A percentile compares a stretch with the other conserved stretches of the same genome.
phyloP scores from a whole-genome alignment of 2,329 filamentous ascomycete species.

The Verticillium tricorpus region DNA sequence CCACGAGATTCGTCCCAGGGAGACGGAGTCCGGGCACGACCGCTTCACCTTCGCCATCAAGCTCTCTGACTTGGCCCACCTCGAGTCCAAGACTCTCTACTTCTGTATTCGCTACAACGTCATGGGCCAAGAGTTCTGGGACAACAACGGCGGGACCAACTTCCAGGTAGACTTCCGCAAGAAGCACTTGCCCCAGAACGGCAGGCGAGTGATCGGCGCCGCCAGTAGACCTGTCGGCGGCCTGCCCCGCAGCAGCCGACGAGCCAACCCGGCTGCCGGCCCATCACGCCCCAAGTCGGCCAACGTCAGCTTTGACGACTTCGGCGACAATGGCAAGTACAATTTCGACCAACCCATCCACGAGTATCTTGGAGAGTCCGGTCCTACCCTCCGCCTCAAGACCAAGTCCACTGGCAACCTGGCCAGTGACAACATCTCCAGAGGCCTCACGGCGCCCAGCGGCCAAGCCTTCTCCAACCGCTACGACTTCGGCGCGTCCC shows the following conservation, averaged over 20 bases:
- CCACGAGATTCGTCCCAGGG: slow-evolving; percentile 53
- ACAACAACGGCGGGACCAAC: slow-evolving; percentile 83
- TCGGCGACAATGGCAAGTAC: slow-evolving; percentile 49
- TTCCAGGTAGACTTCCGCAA: slow-evolving; percentile 93
- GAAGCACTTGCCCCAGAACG: slow-evolving; percentile 61
- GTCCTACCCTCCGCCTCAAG: slow-evolving; percentile 62
- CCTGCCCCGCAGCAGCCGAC: slow-evolving; percentile 65
- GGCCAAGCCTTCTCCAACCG: slow-evolving; percentile 82
- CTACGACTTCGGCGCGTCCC: slow-evolving; percentile 93
- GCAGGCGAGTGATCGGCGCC: slow-evolving; percentile 49
- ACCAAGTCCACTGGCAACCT: slow-evolving; percentile 60
- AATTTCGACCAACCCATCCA: slow-evolving; percentile 56
- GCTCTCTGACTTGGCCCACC: slow-evolving; percentile 82
- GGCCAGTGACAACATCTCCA: slow-evolving; percentile 56
- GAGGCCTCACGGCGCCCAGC: slow-evolving; percentile 48
- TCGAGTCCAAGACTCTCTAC: slow-evolving; percentile 89
- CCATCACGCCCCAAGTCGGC: slow-evolving; percentile 49
- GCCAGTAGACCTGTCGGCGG: slow-evolving; percentile 44
- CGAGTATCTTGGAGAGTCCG: slow-evolving; percentile 60
- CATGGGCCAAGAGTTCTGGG: slow-evolving; percentile 84
- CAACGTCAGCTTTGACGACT: slow-evolving; percentile 64
- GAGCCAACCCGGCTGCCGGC: slow-evolving; percentile 30
- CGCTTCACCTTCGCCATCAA: slow-evolving; percentile 94
- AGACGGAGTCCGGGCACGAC: slow-evolving; percentile 57
- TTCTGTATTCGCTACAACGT: slow-evolving; percentile 88